Base-by-base conservation (phyloP, 1,139 yeast genomes). In the Hemisphaericaspora xylofermentans region DNA sequence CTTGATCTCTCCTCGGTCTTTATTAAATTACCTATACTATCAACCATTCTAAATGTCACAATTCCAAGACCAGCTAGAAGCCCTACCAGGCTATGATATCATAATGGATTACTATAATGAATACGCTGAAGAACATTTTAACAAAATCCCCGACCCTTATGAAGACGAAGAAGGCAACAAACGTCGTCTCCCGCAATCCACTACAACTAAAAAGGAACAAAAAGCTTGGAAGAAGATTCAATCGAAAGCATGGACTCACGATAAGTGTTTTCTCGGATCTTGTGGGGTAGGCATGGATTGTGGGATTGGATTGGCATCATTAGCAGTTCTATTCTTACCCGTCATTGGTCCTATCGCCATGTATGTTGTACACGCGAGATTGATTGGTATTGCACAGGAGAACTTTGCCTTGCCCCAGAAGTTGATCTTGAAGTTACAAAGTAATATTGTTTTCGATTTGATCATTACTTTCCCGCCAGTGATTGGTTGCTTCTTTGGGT, bases 171-270 rank as follows among this genome's bases (percentile, higher is more conserved):
- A 56, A 74, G 95, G 58, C 13, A 73, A 74, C 32, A 74, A 80
- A 44, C 70, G 87, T 25, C 74, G 75, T 50, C 71, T 88, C 12
- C 84, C 89, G 0, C 71, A 70, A 3, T 71, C 74, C 21, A 72
- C 47, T 33, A 52, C 81, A 25, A 71, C 84, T n/a, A 75, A 76
- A 40, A 68, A 72, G 29, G 95, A 88, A 50, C 78, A 75, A 36
- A 75, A 76, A 53, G 64, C 75, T 10, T 89, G 94, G 94, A 84
- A 81, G 54, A 64, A 61, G 32, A 70, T 89, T n/a, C 91, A 84
- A 54, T 71, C 65, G 38, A 73, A 77, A 48, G 96, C 97, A 0
- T 91, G 96, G 96, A 57, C 74, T 7, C 91, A 89, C 55, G 98
- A 91, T 58, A 75, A 78, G 51, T 86, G 95, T 56, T 77, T 82